Percentiles rank a stretch among this genome's conserved stretches.
Conservation (phyloP, 257 asterid genomes). For the Vinca minor region DNA sequence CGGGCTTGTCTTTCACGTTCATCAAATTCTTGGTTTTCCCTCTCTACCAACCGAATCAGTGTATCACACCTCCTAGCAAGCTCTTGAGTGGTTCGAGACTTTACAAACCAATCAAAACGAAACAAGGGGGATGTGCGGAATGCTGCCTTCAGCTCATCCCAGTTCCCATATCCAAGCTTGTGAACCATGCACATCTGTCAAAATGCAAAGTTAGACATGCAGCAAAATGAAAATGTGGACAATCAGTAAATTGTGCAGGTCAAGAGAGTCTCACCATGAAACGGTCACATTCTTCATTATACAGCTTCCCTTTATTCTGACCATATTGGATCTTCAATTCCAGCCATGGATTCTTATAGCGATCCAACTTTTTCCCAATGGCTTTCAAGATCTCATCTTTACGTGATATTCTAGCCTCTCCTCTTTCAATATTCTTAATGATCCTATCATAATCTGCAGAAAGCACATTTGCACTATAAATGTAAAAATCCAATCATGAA, state of each 20-base stretch:
- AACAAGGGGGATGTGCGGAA: conserved; percentile 92
- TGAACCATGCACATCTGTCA: conserved; percentile 90
- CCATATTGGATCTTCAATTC: conserved; percentile 95
- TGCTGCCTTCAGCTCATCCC: conserved; percentile 98
- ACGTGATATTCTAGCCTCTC: conserved; percentile 93
- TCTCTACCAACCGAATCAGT: conserved; percentile 80
- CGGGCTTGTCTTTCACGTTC: conserved; percentile 98
- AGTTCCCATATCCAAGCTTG: conserved; percentile 97
- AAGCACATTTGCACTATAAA: conserved; percentile 8
- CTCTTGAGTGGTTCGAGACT: conserved; percentile 96
- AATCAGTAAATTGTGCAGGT: not conserved
- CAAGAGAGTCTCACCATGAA: conserved; percentile 59
- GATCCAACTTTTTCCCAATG: conserved; percentile 88
- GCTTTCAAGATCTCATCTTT: conserved; percentile 99
- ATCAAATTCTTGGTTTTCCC: conserved; percentile 90
- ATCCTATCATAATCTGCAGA: conserved; percentile 86
- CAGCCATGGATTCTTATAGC: conserved; percentile 96
- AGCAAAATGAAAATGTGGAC: not conserved
- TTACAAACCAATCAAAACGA: conserved; percentile 97
- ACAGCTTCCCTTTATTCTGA: conserved; percentile 97
- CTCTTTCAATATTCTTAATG: conserved; percentile 89
- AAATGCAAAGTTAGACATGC: conserved; percentile 8
- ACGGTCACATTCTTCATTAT: conserved; percentile 99
- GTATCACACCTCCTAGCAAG: conserved; percentile 98
- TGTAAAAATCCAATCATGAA: not conserved